Base-by-base conservation (phyloP, 192 early-diverging fungal genomes). In the Fimicolochytrium jonesii region DNA sequence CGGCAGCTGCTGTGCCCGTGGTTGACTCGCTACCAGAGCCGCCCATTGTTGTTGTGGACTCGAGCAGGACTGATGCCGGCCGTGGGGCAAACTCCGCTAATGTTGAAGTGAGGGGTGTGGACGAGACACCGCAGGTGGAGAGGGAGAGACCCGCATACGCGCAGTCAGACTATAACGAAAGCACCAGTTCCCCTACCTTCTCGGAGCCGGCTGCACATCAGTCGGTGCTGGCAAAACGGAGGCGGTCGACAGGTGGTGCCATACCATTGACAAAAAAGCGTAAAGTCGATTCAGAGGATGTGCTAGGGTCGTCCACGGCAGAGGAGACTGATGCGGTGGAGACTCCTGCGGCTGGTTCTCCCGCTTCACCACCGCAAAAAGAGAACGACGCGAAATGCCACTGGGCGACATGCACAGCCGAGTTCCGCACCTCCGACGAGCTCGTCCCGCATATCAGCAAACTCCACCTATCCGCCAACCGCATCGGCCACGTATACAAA, bases 321-420 rank as follows among this genome's bases (percentile, higher is more conserved):
- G 17, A n/a, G 2, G 17, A 2, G 11, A 18, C 9, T n/a, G 25
- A 15, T 31, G 3, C n/a, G 13, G 20, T 18, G 34, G 25, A 5
- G 5, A 23, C 2, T 51, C 17, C 4, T 26, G 2, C 4, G 20
- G 49, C 18, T 17, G 49, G 28, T 23, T 6, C 30, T 20, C n/a
- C n/a, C n/a, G n/a, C n/a, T n/a, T n/a, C n/a, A n/a, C n/a, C n/a
- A n/a, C n/a, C n/a, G n/a, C n/a, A n/a, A n/a, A n/a, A n/a, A n/a
- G n/a, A n/a, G n/a, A n/a, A n/a, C n/a, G 61, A 53, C 10, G 42
- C 63, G 29, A 63, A 53, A 44, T 77, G 75, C 29, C 63, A 50
- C 10, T 77, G 75, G 75, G 37, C 72, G 5, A 71, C 72, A 2
- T 77, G 75, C 58, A 77, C 72, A 7, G 64, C 67, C 6, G 30